Evolutionary conservation across 2,329 filamentous ascomycete species (phyloP).

Genomic region (Nothomitra cinnamomea): DNA sequence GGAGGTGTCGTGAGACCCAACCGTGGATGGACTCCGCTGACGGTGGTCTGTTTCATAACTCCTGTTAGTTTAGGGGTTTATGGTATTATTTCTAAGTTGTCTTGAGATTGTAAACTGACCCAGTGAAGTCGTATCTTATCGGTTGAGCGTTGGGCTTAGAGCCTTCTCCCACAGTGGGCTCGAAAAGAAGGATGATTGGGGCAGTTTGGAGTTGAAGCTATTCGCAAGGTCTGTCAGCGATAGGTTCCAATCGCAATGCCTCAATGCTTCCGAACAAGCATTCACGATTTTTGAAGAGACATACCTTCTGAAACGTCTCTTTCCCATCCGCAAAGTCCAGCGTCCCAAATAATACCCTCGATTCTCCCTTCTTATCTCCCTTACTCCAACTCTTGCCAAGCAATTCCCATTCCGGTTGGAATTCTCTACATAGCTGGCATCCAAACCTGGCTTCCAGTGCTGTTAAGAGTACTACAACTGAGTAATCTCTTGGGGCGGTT

Average conservation of each 20-base stretch:
- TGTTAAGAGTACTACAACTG: conserved; percentile 66
- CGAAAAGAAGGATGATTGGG: conserved; percentile 76
- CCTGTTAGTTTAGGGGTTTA: conserved; percentile 5
- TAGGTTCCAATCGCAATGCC: no score
- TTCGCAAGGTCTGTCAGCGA: neutral
- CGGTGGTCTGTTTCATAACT: conserved; percentile 36
- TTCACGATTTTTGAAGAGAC: conserved; percentile 13
- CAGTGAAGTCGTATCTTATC: conserved; percentile 70
- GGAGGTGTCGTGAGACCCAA: conserved; percentile 66
- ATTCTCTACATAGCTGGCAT: conserved; percentile 73
- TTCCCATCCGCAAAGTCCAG: conserved; percentile 80
- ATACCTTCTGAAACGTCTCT: conserved; percentile 70
- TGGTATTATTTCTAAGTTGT: neutral
- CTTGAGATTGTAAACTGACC: conserved; percentile 35
- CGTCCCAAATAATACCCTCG: conserved; percentile 60
- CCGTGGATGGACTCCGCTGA: conserved; percentile 60
- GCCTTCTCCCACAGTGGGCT: conserved; percentile 64
- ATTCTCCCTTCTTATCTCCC: conserved; percentile 59
- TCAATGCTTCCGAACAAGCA: neutral
- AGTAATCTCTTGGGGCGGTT: conserved; percentile 64
- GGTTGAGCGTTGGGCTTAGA: conserved; percentile 54
- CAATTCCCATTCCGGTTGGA: conserved; percentile 88
- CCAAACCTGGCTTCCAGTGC: conserved; percentile 70
- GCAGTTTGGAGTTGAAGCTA: conserved; percentile 64
- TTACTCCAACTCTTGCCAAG: conserved; percentile 74